These are phyloP conservation scores for Tetrahymena elliotti DNA, from an alignment of 73 alveolate species.

Conservation along the genomic window DNA sequence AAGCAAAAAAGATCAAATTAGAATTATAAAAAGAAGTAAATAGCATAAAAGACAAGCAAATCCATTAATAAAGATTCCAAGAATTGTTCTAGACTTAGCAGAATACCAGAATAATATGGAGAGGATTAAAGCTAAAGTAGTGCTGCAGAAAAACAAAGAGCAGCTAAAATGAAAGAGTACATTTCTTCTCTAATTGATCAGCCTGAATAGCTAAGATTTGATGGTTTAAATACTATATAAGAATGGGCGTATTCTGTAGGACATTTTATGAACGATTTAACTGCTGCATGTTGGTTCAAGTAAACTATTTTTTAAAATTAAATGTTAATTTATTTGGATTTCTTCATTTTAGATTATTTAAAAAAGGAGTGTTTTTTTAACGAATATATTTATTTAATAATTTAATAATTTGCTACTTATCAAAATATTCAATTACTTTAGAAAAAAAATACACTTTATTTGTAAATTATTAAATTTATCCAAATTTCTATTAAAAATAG, in stretches of 20 bases:
- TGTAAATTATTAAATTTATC: background rate
- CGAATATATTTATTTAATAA: background rate
- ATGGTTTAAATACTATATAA: constrained; percentile 31
- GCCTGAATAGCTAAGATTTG: background rate
- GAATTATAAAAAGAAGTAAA: background rate
- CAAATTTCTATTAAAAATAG: background rate
- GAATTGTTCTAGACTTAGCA: background rate
- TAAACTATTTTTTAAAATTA: background rate
- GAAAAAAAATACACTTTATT: too few species aligned
- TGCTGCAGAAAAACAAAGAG: background rate
- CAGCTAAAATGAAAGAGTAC: background rate
- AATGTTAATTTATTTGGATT: background rate
- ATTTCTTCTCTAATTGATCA: background rate
- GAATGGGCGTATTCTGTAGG: constrained; percentile 55
- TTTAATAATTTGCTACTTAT: too few species aligned
- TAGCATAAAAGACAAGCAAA: background rate
- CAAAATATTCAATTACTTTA: too few species aligned
- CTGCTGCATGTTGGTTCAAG: constrained; percentile 56
- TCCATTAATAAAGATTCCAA: background rate
- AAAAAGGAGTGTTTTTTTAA: background rate
- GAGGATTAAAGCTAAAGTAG: background rate
- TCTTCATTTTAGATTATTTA: background rate
- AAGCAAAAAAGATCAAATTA: background rate
- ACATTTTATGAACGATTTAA: constrained; percentile 47
- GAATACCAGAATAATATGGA: background rate